phyloP scores from a whole-genome alignment of 192 early-diverging fungal genomes.

The Coemansia sp. region DNA sequence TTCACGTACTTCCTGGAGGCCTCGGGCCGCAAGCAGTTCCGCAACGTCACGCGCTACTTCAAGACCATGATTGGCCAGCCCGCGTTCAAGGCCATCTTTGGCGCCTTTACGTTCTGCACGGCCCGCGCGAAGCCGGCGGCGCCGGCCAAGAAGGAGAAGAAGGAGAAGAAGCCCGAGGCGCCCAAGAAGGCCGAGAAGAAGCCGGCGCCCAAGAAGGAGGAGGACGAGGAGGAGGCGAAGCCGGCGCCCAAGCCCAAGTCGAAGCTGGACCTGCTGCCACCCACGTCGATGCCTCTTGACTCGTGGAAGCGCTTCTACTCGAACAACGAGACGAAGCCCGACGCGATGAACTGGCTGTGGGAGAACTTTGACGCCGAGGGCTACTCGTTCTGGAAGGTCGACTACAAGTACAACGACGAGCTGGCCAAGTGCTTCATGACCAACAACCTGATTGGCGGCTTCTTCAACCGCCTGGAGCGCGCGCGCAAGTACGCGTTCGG shows the following conservation, averaged over 20 bases:
- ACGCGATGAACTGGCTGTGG: constrained; percentile 94
- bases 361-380: constrained; percentile 82
- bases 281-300: constrained; percentile 78
- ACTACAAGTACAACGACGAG: constrained; percentile 97
- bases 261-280: constrained; percentile 83
- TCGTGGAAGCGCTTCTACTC: constrained; percentile 98
- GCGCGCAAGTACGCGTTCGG: constrained; percentile 96
- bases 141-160: constrained; percentile 13
- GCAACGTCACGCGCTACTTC: constrained; percentile 93
- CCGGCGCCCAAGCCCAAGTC: constrained; percentile 89
- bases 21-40: constrained; percentile 78
- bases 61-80: constrained; percentile 80
- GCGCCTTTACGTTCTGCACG: constrained; percentile 67
- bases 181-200: constrained; percentile 57
- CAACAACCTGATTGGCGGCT: constrained; percentile 91
- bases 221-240: constrained; percentile 58
- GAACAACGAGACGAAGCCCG: constrained; percentile 87
- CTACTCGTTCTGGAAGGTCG: constrained; percentile 88
- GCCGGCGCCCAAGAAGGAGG: constrained; percentile 46
- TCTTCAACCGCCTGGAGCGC: constrained; percentile 88
- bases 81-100: constrained; percentile 79
- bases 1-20: constrained; percentile 53
- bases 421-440: constrained; percentile 88
- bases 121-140: constrained; percentile 34
- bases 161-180: constrained; percentile 9